Evolutionary conservation across 2,329 filamentous ascomycete species (phyloP), one percentile per base, ranked within the genome.

Genomic region (Alternaria angustiovoidea): DNA sequence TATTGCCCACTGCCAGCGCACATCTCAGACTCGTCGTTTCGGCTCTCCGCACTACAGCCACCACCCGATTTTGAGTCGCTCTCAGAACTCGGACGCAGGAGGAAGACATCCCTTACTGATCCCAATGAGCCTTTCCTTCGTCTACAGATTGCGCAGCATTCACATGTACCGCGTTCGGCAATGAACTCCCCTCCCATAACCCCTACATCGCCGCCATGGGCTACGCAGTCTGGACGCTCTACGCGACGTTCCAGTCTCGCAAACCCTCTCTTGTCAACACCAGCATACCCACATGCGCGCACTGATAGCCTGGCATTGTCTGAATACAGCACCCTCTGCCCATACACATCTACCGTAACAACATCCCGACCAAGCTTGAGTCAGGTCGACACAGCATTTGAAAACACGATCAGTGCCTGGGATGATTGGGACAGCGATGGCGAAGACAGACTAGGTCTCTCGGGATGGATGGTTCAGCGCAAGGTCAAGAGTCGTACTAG

Each of bases 401-500:
- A 76, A 20, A 73, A 74, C 49, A 69, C 70, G 5, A 72, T 61
- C 4, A 75, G 71, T n/a, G 76, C 73, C 38, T 78, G 76, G 76
- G 75, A 78, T 28, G 74, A 76, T 47, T 77, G 72, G 68, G 75
- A 77, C 49, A 74, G 69, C n/a, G 74, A 76, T 18, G 64, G 64
- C 28, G 69, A 65, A 1, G 72, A 75, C 51, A 75, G 73, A 48
- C 66, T 66, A 0, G 68, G 75, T 8, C 59, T 77, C 9, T 66
- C 75, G 16, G 65, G 67, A 18, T 74, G 72, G 72, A 66, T 64
- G 57, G 62, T 66, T 22, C 62, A 56, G 18, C 51, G 56, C 20
- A 59, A 47, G 55, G 57, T 20, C 12, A 62, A 49, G 53, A 61
- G 57, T 20, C 51, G 57, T 36, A 47, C 11, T 9, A 24, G 36